Percentiles rank a stretch among this genome's conserved stretches.
phyloP scores from a whole-genome alignment of 164 flowering plant genomes.

The Echeveria elegans region DNA sequence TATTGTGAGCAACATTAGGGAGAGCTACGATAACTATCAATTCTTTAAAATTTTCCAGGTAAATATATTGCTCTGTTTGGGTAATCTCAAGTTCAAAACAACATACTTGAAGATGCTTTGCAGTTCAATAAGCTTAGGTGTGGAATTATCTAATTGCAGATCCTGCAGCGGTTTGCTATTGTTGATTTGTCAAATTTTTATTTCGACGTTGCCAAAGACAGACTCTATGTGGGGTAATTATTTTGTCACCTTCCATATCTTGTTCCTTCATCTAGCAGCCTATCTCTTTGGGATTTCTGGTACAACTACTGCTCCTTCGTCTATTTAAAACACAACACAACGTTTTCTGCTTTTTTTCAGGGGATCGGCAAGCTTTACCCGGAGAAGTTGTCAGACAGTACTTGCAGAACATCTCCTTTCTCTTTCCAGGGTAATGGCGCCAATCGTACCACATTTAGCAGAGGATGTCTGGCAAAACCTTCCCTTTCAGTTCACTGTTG shows the following conservation, averaged over 20 bases:
- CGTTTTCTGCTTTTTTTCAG: slow-evolving; percentile 25
- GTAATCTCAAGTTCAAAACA: background rate
- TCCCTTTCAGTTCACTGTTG: slow-evolving; percentile 52
- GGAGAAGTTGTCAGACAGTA: slow-evolving; percentile 95
- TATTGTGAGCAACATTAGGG: slow-evolving; percentile 63
- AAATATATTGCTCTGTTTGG: background rate
- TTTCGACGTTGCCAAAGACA: slow-evolving; percentile 92
- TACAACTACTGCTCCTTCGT: background rate
- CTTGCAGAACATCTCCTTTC: slow-evolving; percentile 84
- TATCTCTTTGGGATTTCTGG: no score
- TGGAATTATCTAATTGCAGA: slow-evolving; percentile 32
- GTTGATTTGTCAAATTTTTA: slow-evolving; percentile 95
- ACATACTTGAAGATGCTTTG: background rate
- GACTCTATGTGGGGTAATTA: slow-evolving; percentile 85
- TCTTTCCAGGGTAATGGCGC: slow-evolving; percentile 70
- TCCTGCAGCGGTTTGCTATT: slow-evolving; percentile 81
- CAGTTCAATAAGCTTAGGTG: background rate
- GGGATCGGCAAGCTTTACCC: slow-evolving; percentile 67
- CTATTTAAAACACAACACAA: background rate
- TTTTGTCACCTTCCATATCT: slow-evolving; percentile 9
- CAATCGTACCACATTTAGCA: slow-evolving; percentile 89
- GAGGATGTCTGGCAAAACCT: slow-evolving; percentile 98
- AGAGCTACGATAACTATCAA: slow-evolving; percentile 76
- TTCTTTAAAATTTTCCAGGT: slow-evolving; percentile 96
- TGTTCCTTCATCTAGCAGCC: background rate